Base-by-base conservation (phyloP, 345 rosid genomes). In the Eucalyptus regnans region DNA sequence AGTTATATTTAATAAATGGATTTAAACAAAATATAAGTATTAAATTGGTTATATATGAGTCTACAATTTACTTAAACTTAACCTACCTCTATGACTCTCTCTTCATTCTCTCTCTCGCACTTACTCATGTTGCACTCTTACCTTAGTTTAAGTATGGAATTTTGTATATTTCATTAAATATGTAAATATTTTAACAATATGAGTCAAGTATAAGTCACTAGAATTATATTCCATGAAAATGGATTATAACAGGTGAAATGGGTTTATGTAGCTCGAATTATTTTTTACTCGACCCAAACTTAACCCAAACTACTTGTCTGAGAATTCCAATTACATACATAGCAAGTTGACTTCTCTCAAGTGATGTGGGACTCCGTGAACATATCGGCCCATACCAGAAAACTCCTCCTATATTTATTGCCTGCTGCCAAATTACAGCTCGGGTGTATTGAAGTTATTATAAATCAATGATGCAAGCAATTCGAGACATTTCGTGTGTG, bases 81-180 rank as follows among this genome's bases (percentile, higher is more conserved):
- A 56, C 27, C 1, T 9, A 22, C 3, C 62, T 56, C 3, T 22
- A 9, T 56, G 1, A 56, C 6, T 56, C 27, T 54, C 5, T 9
- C 1, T 56, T 56, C 29, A 22, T 54, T 41, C 5, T 22, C 12
- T 8, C 60, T 56, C 27, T 52, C 2, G 4, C 56, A 52, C 12
- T 56, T 9, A 56, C 12, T 56, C 29, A 9, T 22, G 6, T 20
- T 8, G 1, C 1, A 56, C 18, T 23, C 12, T 1, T 29, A 56
- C 0, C 1, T 9, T 1, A 56, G 0, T 56, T 22, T 56, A 56
- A 5, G 1, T 4, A 22, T 23, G 29, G 1, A 6, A 4, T 56
- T 56, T 56, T 52, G 58, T 8, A 52, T 52, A 20, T 52, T 7
- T 52, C 1, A 4, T 18, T 52, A 18, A 52, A 52, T 23, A 56